Evolutionary conservation across 1,139 yeast species (phyloP), one percentile per base, ranked within the genome.

Genomic region (Entelexis sorbosivorans): DNA sequence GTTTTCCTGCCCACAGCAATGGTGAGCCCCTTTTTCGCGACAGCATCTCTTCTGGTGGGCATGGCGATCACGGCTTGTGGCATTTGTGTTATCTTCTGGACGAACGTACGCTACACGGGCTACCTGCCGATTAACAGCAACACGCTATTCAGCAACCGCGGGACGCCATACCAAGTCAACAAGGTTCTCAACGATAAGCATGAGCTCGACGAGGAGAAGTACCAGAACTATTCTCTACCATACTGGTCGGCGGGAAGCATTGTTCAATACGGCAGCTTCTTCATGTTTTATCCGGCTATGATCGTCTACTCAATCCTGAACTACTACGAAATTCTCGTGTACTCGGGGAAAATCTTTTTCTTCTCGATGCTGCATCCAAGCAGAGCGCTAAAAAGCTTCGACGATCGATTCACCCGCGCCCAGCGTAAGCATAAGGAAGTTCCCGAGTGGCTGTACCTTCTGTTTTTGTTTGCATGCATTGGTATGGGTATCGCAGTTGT

Each of bases 361-460:
- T 24, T 48, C 33, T 48, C 52, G 2, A 17, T 57, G 7, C 22
- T 39, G 13, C 40, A 51, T 19, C 55, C 60, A 0, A 20, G 19
- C 2, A 61, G 52, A 57, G 56, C 58, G n/a, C 56, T 65, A 49
- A 69, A 66, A 11, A 68, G 65, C 3, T 71, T 67, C 55, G 62
- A 71, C 26, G 85, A 79, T 58, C 76, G 82, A 1, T 81, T 78
- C 56, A 69, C 76, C 38, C 69, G 71, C 49, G 74, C 77, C 76
- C 78, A 78, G 81, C 57, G 69, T 32, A 65, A 66, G 24, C 78
- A 78, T 61, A 70, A 69, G 35, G 86, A 80, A 59, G 83, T 78
- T 16, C 85, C 85, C 13, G 81, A 78, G 55, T 75, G 76, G 75
- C 77, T 78, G 72, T 80, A 74, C 59, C 57, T 75, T 19, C 51